Base-by-base conservation (phyloP, 768 basidiomycete genomes). In the Naematelia encephala region DNA sequence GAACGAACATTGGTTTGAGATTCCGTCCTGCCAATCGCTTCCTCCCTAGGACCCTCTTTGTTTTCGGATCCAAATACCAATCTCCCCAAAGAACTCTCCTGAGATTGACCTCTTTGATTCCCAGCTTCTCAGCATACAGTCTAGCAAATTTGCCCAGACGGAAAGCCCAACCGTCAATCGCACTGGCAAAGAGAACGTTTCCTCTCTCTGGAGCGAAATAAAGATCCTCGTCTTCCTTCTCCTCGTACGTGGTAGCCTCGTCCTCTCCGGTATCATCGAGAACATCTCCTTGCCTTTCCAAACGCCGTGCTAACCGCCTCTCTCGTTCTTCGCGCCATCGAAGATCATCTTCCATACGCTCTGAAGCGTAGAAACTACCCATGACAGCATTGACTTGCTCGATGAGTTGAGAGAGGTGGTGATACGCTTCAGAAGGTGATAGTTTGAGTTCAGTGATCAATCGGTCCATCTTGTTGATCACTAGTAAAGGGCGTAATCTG, bases 381-480 rank as follows among this genome's bases (percentile, higher is more conserved):
- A 98, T 94, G 51, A 98, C 90, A 0, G 92, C 96, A 70, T 98
- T 99, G 23, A 97, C 93, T 69, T 96, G 90, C 75, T 98, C 94
- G 53, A 99, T 90, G 13, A 97, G 82, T 34, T 90, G 87, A 4
- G 85, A 81, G n/a, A 99, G 84, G 69, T 97, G 94, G 67, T 93
- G 89, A 70, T 98, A 90, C 1, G 91, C 93, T 75, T 98, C 96
- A 2, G 85, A 81, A 1, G 96, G 92, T 0, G 90, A 82, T 13
- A 98, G 83, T 73, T 90, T 89, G 52, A 99, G 85, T 73, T 98
- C 96, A 21, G 89, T 91, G 51, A 98, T 87, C 23, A 98, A 80
- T 48, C 96, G 86, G 78, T 98, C 96, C 63, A 96, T 80, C 77
- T 98, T 98, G 80, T 98, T 98, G 79, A 99, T 90, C 49, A 99